phyloP scores from a whole-genome alignment of 2,329 filamentous ascomycete genomes.

The Claviceps sp. region DNA sequence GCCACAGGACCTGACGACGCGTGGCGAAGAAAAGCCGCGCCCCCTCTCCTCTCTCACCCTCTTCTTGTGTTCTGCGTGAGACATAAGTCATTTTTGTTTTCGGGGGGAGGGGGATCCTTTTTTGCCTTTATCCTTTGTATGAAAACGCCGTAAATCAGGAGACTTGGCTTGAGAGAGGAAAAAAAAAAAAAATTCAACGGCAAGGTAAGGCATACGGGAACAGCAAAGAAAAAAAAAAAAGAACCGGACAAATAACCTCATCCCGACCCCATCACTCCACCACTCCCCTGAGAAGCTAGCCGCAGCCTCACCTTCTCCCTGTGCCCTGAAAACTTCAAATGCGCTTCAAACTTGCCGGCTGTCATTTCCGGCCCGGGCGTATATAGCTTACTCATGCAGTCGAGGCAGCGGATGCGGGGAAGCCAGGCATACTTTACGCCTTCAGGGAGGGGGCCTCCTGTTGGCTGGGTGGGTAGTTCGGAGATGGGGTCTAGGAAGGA shows the following conservation, averaged over 20 bases:
- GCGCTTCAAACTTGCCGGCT: constrained; percentile 83
- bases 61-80: no score
- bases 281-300: constrained; percentile 14
- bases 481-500: constrained; percentile 64
- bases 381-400: constrained; percentile 90
- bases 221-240: neutral
- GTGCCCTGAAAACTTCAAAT: constrained; percentile 75
- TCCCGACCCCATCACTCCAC: constrained; percentile 2
- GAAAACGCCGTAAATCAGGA: no score
- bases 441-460: constrained; percentile 34
- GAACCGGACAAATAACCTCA: neutral
- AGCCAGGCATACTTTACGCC: constrained; percentile 70
- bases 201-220: no score
- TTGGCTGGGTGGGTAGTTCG: constrained; percentile 46
- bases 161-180: neutral
- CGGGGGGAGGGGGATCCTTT: no score
- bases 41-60: no score
- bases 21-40: no score
- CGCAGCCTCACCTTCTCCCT: constrained; percentile 47
- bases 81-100: no score
- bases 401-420: constrained; percentile 78
- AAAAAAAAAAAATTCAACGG: neutral
- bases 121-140: no score
- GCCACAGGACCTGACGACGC: no score
- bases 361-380: constrained; percentile 77